Base-by-base conservation (phyloP, 345 rosid species). In the Melastoma malabathricum region DNA sequence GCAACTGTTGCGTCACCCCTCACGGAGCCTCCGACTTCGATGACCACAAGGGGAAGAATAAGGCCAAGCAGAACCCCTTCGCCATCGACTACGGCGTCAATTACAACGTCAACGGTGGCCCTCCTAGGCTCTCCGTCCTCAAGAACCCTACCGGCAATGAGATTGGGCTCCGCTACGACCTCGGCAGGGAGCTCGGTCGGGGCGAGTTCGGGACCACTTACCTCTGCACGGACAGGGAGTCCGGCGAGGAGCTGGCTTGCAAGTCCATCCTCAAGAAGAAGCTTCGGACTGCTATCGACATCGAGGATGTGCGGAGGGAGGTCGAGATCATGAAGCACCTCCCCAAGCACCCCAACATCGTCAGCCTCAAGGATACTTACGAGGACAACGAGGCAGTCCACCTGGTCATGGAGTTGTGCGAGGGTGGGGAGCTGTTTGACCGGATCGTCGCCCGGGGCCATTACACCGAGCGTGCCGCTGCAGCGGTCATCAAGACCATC, bases 391-490 rank as follows among this genome's bases (percentile, higher is more conserved):
- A 56, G 68, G 89, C 96, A 15, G 98, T 90, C 7, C 96, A 90
- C 67, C 67, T 90, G 69, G 96, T 90, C 56, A 90, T 86, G 98
- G 98, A 86, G 68, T 68, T 90, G 56, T 90, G 98, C 50, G 96
- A 90, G 62, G 98, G 98, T 5, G 98, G 98, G 19, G 98, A 90
- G 25, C 72, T 90, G 72, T 90, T 90, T 47, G 98, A 90, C 64
- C 76, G 98, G 78, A 90, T 93, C 60, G 94, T 88, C 3, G 86
- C 99, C 0, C 69, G 97, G 67, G 99, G 97, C 1, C 97, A 85
- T 72, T 93, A 93, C 68, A 93, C 97, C 0, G 99, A 93, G 68
- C 72, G 97, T 58, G 97, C 94, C 45, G 99, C 99, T 53, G 97
- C 99, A 38, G 84, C 64, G 15, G 85, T 93, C 3, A 85, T 83